Base-by-base conservation (phyloP, 2,329 filamentous ascomycete species). In the Berkeleyomyces rouxiae region DNA sequence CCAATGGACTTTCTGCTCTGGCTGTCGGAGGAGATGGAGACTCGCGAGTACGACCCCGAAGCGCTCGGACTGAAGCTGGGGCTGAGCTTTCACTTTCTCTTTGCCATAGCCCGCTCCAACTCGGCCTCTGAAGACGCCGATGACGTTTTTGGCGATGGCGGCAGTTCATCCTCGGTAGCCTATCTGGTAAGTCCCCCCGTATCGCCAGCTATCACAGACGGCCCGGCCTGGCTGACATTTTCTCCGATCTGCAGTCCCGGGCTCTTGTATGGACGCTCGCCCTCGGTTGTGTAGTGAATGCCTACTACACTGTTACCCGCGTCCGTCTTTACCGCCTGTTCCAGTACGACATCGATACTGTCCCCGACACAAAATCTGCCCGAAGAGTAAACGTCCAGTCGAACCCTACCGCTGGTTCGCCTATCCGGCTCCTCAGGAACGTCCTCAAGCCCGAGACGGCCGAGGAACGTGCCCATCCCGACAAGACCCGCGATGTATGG, bases 1-100 rank as follows among this genome's bases (percentile, higher is more conserved):
- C 90, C 89, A 2, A 86, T 88, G 76, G 93, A 99, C 74, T 88
- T 92, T 70, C 76, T 93, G 61, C 82, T 99, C 16, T 96, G 90
- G 87, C 74, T 95, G 1, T 95, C 89, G 0, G 92, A 97, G 72
- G 89, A 96, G 74, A 81, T 99, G 65, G 91, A 96, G 71, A 90
- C 90, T 37, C 85, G 87, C 70, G 88, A 96, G 68, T 95, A 90
- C 84, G 88, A 96, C 68, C 89, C 92, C 23, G 86, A 88, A 67
- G 76, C 84, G 43, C 86, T 89, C 72, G 87, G 89, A 36, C 82
- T 84, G 4, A 84, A 88, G 60, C 76, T 95, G 16, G 92, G 90
- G 4, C 68, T 96, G 37, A 80, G 71, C 0, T 77, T 91, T 68
- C 97, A 97, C 73, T 74, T 95, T 47, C 68, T 86, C 40, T 92